Conservation (phyloP, 208 protist species). For the Trypanosoma vivax region DNA sequence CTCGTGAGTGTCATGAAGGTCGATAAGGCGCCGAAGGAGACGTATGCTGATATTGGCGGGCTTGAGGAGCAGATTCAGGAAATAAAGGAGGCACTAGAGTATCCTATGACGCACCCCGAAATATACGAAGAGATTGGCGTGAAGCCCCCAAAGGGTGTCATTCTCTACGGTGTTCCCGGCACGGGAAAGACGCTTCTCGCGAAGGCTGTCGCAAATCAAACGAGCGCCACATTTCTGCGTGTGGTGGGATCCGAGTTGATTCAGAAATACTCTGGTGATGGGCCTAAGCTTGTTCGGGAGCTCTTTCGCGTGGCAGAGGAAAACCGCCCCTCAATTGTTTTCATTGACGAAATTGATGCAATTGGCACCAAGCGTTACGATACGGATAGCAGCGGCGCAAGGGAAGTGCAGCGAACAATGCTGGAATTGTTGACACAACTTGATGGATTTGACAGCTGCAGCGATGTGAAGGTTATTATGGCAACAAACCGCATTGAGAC, state of each 20-base stretch:
- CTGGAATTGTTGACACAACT: conserved; percentile 99
- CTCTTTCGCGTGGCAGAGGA: conserved; percentile 99
- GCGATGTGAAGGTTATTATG: conserved; percentile 99
- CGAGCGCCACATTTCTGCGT: conserved; percentile 98
- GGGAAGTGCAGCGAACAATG: conserved; percentile 99
- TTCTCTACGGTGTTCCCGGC: conserved; percentile 99
- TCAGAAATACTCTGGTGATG: conserved; percentile 99
- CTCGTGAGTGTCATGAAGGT: conserved; percentile 99
- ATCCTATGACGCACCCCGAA: conserved; percentile 99
- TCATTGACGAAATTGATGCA: conserved; percentile 99
- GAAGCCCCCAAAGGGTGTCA: conserved; percentile 99
- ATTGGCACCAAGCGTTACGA: conserved; percentile 99
- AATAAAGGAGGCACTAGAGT: conserved; percentile 99
- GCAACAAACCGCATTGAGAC: conserved; percentile 99
- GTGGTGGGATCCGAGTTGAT: conserved; percentile 99
- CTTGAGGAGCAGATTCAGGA: conserved; percentile 99
- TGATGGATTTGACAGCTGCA: conserved; percentile 99
- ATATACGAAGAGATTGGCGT: conserved; percentile 99
- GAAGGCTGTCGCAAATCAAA: conserved; percentile 99
- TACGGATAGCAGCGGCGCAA: conserved; percentile 95
- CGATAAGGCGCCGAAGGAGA: conserved; percentile 98
- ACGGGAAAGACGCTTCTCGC: conserved; percentile 99
- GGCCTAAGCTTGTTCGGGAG: conserved; percentile 99
- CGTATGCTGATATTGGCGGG: conserved; percentile 99
- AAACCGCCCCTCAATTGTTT: conserved; percentile 98